Base-by-base conservation (phyloP, 1,139 yeast species). In the Pichia terricola region DNA sequence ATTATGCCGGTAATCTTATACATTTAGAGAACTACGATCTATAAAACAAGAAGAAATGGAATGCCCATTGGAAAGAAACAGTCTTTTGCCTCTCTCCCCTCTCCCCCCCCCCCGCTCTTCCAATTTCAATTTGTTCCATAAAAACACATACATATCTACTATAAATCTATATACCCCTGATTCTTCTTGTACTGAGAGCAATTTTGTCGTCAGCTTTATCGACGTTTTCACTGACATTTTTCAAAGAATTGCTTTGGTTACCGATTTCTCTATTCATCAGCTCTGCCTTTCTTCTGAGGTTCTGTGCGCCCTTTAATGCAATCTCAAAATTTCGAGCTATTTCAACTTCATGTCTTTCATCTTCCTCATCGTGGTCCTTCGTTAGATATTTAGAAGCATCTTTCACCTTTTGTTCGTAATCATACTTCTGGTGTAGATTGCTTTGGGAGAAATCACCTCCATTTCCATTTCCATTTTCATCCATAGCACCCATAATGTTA, bases 341-440 rank as follows among this genome's bases (percentile, higher is more conserved):
- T 50, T 76, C 79, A 53, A 74, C 74, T 54, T 76, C 81, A 70
- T 73, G 70, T 47, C 72, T 77, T 51, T 76, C 81, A 54, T 76
- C 81, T 53, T 75, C 81, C 41, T 70, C 68, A 56, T 76, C 81
- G 25, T 56, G 58, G 30, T 60, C 63, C 38, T 51, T 55, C 2
- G 58, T 56, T 26, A 59, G 42, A 43, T 52, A 59, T 32, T 44
- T 51, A 2, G 56, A 45, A 1, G 81, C 80, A 11, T 72, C 73
- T 33, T 63, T 64, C 45, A 75, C 67, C 45, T 71, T 64, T 49
- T 67, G 62, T 46, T 74, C 77, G 34, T 73, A 74, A 48, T 68
- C 72, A 51, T 75, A 75, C 53, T 73, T 73, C 45, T 68, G 71
- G 51, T 68, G 68, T 22, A 69, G 46, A 16, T 56, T 62, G 1